phyloP scores from a whole-genome alignment of 2,329 filamentous ascomycete species.

The Aspergillus sojae region DNA sequence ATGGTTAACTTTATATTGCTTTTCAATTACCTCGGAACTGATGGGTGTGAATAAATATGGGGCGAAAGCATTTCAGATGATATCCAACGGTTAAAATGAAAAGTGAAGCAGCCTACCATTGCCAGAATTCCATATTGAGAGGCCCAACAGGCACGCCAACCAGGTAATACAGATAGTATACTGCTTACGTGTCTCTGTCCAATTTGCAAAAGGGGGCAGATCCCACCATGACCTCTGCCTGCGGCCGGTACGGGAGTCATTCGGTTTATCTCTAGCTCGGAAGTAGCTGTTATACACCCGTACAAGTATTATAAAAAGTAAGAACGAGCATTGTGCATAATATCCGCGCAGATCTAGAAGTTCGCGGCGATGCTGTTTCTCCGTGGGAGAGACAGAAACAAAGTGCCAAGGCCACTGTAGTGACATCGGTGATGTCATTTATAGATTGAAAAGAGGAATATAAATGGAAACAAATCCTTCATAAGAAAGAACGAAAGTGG shows the following conservation, averaged over 20 bases:
- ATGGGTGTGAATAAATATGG: background rate
- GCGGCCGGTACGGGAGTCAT: constrained; percentile 9
- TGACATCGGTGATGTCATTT: constrained; percentile 20
- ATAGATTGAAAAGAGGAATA: background rate
- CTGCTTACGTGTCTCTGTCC: constrained; percentile 54
- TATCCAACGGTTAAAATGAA: background rate
- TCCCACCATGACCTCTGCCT: constrained; percentile 46
- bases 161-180: constrained; percentile 53
- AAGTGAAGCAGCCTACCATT: constrained; percentile 49
- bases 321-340: constrained; percentile 58
- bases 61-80: background rate
- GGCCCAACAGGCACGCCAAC: constrained; percentile 55
- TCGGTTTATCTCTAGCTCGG: constrained; percentile 7
- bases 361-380: constrained; percentile 54
- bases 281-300: constrained; percentile 32
- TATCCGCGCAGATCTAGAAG: constrained; percentile 58
- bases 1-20: background rate
- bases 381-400: constrained; percentile 51
- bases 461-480: background rate
- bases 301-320: constrained; percentile 48
- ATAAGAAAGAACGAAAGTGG: background rate
- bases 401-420: constrained; percentile 55
- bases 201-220: constrained; percentile 45
- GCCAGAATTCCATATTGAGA: constrained; percentile 55
- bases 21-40: background rate